Conservation (phyloP, 2,329 filamentous ascomycete species). For the Albifimbria verrucaria region DNA sequence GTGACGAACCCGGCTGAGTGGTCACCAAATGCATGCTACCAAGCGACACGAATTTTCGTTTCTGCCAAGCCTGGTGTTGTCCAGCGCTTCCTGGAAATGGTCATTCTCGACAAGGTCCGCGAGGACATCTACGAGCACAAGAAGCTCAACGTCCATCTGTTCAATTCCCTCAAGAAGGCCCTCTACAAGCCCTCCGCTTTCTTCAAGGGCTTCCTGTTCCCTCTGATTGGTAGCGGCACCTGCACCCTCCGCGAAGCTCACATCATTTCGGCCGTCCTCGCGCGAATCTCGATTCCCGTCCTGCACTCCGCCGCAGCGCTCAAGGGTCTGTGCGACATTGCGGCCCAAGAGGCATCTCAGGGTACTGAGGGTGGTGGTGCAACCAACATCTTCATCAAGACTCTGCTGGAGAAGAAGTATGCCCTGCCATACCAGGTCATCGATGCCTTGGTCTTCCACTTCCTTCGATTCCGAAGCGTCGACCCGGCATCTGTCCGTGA, state of each 20-base stretch:
- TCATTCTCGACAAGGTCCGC: slow-evolving; percentile 85
- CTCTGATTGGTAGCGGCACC: slow-evolving; percentile 77
- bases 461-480: slow-evolving; percentile 78
- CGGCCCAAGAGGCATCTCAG: slow-evolving; percentile 80
- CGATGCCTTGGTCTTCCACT: slow-evolving; percentile 94
- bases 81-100: slow-evolving; percentile 80
- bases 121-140: slow-evolving; percentile 92
- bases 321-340: slow-evolving; percentile 90
- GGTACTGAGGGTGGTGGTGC: slow-evolving; percentile 84
- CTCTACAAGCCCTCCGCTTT: slow-evolving; percentile 94
- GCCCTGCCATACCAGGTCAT: slow-evolving; percentile 93
- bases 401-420: slow-evolving; percentile 94
- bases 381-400: slow-evolving; percentile 92
- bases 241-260: slow-evolving; percentile 90
- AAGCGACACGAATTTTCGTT: slow-evolving; percentile 89
- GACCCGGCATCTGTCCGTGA: slow-evolving; percentile 55
- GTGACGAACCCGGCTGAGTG: slow-evolving; percentile 75
- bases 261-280: slow-evolving; percentile 84
- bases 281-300: slow-evolving; percentile 82
- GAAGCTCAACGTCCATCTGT: slow-evolving; percentile 93
- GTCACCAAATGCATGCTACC: slow-evolving; percentile 78
- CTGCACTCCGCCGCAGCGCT: slow-evolving; percentile 89
- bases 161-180: slow-evolving; percentile 86
- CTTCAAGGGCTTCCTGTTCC: slow-evolving; percentile 95
- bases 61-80: slow-evolving; percentile 76